Evolutionary conservation across 441 rosid species (phyloP), one percentile per base, ranked within the genome.

Genomic region (Sinapis alba): DNA sequence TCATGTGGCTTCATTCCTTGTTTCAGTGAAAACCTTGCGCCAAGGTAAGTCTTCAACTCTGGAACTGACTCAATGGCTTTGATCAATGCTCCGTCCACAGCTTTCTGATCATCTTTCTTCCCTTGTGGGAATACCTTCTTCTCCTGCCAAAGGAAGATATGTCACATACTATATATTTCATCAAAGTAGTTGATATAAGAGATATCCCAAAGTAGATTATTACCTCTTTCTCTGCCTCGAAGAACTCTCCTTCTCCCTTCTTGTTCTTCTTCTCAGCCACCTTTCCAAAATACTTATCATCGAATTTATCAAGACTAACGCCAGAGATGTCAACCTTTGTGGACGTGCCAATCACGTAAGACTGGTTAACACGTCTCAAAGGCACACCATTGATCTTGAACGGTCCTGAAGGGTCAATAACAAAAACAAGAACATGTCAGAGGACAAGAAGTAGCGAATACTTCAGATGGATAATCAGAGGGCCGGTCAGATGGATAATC

Each of bases 381-480:
- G 98, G 98, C 58, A 91, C 98, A 66, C 96, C 98, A 61, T 94
- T 94, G 57, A 90, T 64, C 88, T 90, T 91, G 76, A 88, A 94
- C 20, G 96, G 98, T 26, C 98, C 97, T 94, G 65, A 51, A 72
- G 0, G 12, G 47, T 4, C 9, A 27, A 36, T 3, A 4, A 30
- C 20, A 53, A 61, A 61, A 0, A 36, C 24, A 3, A 7, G 0
- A 8, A 62, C 13, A 58, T 1, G 18, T 34, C 6, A 76, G 6
- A 13, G 15, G 3, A 45, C 13, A 47, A 60, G 18, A 63, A 2
- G 13, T 38, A 63, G 61, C 0, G 11, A 58, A n/a, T 15, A 26
- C 20, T n/a, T 15, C 5, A 5, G 53, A 53, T 7, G 21, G 4
- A 2, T 7, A 47, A 7, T 47, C 15, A n/a, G n/a, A 38, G 12